Evolutionary conservation across 2,329 filamentous ascomycete genomes (phyloP).

Genomic region (Apiospora arundinis): DNA sequence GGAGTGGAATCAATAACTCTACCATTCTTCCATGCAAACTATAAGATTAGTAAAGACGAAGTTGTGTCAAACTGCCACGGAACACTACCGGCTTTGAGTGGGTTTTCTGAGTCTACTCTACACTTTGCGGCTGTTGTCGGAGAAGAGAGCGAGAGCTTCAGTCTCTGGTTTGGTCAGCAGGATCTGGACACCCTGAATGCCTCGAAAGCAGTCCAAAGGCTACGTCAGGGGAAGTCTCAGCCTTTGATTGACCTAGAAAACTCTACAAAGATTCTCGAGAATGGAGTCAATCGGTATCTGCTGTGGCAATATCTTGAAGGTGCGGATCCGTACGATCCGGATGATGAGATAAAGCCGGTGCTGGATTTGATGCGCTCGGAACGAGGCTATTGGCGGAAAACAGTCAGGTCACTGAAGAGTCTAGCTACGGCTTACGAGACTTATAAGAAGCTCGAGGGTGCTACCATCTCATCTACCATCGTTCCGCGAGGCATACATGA

Average conservation of each 20-base stretch:
- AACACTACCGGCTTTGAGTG: not conserved
- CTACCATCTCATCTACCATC: conserved; percentile 12
- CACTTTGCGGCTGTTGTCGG: not conserved
- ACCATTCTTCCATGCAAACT: not conserved
- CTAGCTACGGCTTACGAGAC: not conserved
- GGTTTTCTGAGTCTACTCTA: not conserved
- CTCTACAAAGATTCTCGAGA: not conserved
- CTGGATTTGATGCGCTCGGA: conserved; percentile 14
- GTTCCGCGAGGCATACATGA: not conserved
- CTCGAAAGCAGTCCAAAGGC: not conserved
- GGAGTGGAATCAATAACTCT: not conserved
- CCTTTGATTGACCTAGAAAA: not conserved
- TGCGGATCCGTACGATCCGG: not conserved
- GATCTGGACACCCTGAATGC: not conserved
- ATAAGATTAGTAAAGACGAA: no score
- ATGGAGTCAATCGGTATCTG: not conserved
- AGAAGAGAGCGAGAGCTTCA: not conserved
- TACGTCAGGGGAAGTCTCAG: not conserved
- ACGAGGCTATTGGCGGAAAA: not conserved
- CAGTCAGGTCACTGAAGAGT: not conserved
- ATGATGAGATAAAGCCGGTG: not conserved
- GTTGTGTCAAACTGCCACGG: not conserved
- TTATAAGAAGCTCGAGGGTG: conserved; percentile 19
- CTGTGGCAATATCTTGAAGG: conserved; percentile 20
- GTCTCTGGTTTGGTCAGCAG: not conserved